These are phyloP conservation scores for Nothophoma quercina DNA, from an alignment of 2,329 filamentous ascomycete species.

Conservation along the genomic window DNA sequence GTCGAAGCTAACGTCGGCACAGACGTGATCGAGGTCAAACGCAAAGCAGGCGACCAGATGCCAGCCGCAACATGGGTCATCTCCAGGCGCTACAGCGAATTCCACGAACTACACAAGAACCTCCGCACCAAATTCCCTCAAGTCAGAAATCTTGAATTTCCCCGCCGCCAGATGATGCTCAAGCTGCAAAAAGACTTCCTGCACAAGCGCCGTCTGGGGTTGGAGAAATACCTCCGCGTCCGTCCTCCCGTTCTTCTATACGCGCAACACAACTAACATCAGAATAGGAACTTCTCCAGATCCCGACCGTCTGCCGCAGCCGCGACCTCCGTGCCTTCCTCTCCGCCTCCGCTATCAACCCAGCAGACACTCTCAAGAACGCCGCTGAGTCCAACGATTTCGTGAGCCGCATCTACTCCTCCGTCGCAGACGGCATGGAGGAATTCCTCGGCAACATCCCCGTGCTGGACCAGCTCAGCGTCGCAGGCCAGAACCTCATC, in stretches of 20 bases:
- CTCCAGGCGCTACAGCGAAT: slow-evolving; percentile 94
- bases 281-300: slow-evolving; percentile 72
- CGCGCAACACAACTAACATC: background rate
- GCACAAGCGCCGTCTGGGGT: slow-evolving; percentile 80
- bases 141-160: slow-evolving; percentile 89
- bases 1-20: background rate
- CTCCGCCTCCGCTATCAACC: slow-evolving; percentile 82
- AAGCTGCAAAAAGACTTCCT: slow-evolving; percentile 96
- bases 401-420: slow-evolving; percentile 93
- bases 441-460: slow-evolving; percentile 96
- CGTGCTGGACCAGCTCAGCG: slow-evolving; percentile 90
- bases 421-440: slow-evolving; percentile 96
- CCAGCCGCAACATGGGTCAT: slow-evolving; percentile 94
- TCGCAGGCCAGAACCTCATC: slow-evolving; percentile 90
- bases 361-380: slow-evolving; percentile 69
- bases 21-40: slow-evolving; percentile 88
- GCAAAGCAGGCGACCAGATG: slow-evolving; percentile 93
- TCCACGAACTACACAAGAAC: slow-evolving; percentile 92
- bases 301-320: slow-evolving; percentile 94
- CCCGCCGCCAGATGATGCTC: slow-evolving; percentile 89
- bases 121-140: slow-evolving; percentile 85
- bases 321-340: slow-evolving; percentile 91
- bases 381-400: slow-evolving; percentile 72
- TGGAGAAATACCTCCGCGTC: slow-evolving; percentile 79
- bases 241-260: background rate